Base-by-base conservation (phyloP, 805 yeast genomes). In the Lachancea lanzarotensis region DNA sequence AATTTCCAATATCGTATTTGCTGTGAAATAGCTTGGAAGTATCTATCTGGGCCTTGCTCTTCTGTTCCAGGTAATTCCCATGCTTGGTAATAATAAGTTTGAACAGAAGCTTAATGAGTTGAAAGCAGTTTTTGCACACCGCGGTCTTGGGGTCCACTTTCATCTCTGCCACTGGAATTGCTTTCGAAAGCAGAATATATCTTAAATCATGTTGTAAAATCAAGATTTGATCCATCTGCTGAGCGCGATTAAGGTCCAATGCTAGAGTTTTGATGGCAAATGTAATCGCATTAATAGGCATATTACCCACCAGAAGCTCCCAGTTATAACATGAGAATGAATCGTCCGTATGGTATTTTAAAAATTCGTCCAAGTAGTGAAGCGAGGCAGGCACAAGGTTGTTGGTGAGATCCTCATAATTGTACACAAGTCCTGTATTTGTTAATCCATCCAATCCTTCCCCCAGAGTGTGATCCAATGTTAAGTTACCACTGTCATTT, bases 211-310 rank as follows among this genome's bases (percentile, higher is more conserved):
- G 61, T 43, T 70, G 66, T 46, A 70, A 49, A 25, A 60, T 54
- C 11, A 61, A 52, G 46, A 67, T 66, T 45, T 55, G 55, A 16
- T 46, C 35, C 51, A 45, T 12, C 17, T 34, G 7, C 27, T 42
- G 37, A 29, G 47, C 31, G 5, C 43, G 68, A 46, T 73, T 73
- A 55, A 77, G 65, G 55, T 78, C 80, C 7, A 77, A 73, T 2
- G 76, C 70, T 40, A 79, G 66, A 27, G 78, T 74, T 12, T 76
- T 73, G 51, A 76, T 65, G 47, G 78, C 62, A 43, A 78, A 57
- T 12, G 78, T 73, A 13, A 79, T 69, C 7, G 81, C 76, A 58
- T 79, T 82, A 42, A 78, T 66, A 2, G 84, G 84, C 39, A 79
- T 71, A n/a, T 77, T 75, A 37, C 81, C 67, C 8, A 47, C 47